phyloP scores from a whole-genome alignment of 192 early-diverging fungal species.

The Backusella parvicylindrica region DNA sequence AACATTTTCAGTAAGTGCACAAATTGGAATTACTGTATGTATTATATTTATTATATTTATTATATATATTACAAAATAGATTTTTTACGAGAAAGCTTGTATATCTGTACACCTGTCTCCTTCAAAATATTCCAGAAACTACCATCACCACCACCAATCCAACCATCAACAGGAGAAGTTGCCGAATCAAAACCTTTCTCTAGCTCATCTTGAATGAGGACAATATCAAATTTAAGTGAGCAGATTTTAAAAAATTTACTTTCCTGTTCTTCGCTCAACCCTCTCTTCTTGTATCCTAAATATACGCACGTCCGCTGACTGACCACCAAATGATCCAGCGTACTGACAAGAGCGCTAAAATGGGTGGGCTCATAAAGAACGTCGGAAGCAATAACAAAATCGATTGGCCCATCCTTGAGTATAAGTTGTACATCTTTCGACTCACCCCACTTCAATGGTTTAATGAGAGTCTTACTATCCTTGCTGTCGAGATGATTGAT shows the following conservation, averaged over 20 bases:
- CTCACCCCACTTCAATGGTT: slow-evolving; percentile 16
- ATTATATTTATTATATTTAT: too few species aligned
- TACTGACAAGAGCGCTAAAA: slow-evolving; percentile 28
- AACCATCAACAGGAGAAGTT: not conserved
- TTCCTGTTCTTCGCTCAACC: slow-evolving; percentile 16
- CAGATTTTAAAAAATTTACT: slow-evolving; percentile 25
- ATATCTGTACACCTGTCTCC: not conserved
- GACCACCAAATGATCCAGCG: slow-evolving; percentile 23
- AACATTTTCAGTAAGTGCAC: not conserved
- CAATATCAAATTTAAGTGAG: not conserved
- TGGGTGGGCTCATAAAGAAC: slow-evolving; percentile 33
- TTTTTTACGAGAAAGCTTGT: not conserved
- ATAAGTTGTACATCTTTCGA: not conserved
- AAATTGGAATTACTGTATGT: too few species aligned
- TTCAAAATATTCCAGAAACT: not conserved
- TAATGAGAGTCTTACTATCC: not conserved
- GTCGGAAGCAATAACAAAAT: slow-evolving; percentile 46
- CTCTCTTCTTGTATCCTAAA: slow-evolving; percentile 41
- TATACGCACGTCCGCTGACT: slow-evolving; percentile 24
- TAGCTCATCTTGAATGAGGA: not conserved
- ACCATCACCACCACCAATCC: not conserved
- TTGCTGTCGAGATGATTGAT: slow-evolving; percentile 10
- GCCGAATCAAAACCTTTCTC: not conserved
- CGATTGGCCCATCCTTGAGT: slow-evolving; percentile 7
- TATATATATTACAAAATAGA: not conserved